A percentile compares a stretch with the other conserved stretches of the same genome.
phyloP scores from a whole-genome alignment of 768 basidiomycete species.

The Russula vinacea region DNA sequence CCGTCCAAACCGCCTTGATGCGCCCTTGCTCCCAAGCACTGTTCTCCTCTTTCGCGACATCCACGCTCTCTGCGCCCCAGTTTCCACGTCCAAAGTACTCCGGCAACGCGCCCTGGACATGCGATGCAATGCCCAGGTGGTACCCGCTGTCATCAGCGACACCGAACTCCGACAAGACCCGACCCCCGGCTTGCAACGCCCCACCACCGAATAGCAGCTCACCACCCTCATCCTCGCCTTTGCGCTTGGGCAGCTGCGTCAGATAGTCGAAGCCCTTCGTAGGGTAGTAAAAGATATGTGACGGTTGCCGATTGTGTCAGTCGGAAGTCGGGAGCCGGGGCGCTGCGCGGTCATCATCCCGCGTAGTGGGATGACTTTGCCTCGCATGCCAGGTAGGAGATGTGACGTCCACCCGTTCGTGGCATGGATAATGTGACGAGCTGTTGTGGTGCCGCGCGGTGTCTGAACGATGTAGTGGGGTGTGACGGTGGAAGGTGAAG shows the following conservation, averaged over 20 bases:
- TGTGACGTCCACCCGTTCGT: conserved; percentile 83
- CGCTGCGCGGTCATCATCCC: conserved; percentile 65
- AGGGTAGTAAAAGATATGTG: conserved; percentile 57
- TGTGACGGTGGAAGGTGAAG: conserved; percentile 32
- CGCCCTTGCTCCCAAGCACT: conserved; percentile 44
- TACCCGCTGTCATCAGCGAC: conserved; percentile 40
- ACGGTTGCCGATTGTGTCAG: conserved; percentile 40
- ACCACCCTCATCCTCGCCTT: conserved; percentile 34
- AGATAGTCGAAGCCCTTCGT: conserved; percentile 58
- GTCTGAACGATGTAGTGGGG: conserved; percentile 56
- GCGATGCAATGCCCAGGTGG: conserved; percentile 40
- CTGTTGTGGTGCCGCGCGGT: conserved; percentile 52
- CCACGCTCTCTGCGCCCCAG: conserved; percentile 46
- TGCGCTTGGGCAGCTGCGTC: conserved; percentile 47
- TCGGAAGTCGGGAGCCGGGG: conserved; percentile 42
- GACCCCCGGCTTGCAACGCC: conserved; percentile 37
- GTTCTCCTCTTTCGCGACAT: conserved; percentile 25
- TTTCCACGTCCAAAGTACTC: conserved; percentile 49
- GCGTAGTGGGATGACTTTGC: conserved; percentile 59
- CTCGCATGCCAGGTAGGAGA: conserved; percentile 59
- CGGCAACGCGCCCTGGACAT: conserved; percentile 50
- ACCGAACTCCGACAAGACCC: conserved; percentile 35
- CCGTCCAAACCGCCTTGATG: conserved; percentile 60
- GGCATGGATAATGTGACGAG: conserved; percentile 72
- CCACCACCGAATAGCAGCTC: conserved; percentile 72